Base-by-base conservation (phyloP, 305 asterid species). In the Fraxinus xanthoxyloides region DNA sequence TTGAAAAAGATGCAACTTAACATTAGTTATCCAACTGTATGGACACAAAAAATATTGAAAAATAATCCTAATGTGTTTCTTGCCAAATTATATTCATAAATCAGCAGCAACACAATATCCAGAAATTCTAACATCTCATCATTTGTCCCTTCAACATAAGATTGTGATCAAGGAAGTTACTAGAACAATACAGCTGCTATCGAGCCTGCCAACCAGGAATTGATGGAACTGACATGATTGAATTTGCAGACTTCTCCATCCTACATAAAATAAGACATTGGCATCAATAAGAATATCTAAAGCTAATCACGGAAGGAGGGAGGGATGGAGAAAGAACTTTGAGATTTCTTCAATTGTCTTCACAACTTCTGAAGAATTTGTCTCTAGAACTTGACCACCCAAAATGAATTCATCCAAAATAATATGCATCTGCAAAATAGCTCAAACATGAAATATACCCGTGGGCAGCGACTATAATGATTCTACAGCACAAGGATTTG, bases 351-450 rank as follows among this genome's bases (percentile, higher is more conserved):
- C 95, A 76, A 92, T 94, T 3, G 95, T 95, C 88, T 86, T 92
- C 65, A 91, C 92, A 36, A 94, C 90, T 88, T 92, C 97, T 15
- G 95, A 87, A 77, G 93, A 87, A 83, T 87, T 94, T 21, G 97
- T 95, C 85, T 94, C 99, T 61, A 95, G 92, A 82, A 94, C 98
- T 88, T 95, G 97, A 82, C 99, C 99, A 34, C 98, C 99, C 87
- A 93, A 82, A 77, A 95, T 91, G 79, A 95, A 90, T 89, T 95
- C 99, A 77, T 94, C 97, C 89, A 94, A 84, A 82, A 95, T 89
- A 76, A 92, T 88, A 89, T 94, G 98, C 84, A 94, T 95, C 99
- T 94, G 91, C 82, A 82, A 46, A 84, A 86, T 72, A 79, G 51
- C 75, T 38, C 69, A 63, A 59, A 51, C 76, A 51, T 17, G 34